Percentiles rank a stretch among this genome's conserved stretches.
phyloP scores from a whole-genome alignment of 2,329 filamentous ascomycete genomes.

The Akanthomyces lecanii region DNA sequence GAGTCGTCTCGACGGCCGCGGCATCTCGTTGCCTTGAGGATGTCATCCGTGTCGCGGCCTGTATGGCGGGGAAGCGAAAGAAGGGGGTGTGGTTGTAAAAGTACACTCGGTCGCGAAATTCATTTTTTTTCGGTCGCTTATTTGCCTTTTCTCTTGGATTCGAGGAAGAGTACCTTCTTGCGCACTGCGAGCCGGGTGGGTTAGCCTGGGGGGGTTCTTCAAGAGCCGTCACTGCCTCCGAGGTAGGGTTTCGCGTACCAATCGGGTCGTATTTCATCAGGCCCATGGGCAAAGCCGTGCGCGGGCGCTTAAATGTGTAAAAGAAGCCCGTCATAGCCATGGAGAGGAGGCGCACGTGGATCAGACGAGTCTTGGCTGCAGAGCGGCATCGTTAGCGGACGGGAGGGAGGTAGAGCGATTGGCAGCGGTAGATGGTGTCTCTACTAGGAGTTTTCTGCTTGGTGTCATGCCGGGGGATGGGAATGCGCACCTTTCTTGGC shows the following conservation, averaged over 20 bases:
- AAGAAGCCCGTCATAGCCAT: slow-evolving; percentile 99
- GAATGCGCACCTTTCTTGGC: slow-evolving; percentile 33
- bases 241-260: slow-evolving; percentile 48
- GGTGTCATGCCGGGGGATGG: background rate
- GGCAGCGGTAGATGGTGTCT: too few species aligned
- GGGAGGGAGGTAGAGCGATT: background rate
- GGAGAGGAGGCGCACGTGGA: slow-evolving; percentile 89
- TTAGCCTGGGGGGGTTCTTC: background rate
- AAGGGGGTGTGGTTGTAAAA: slow-evolving; percentile 1
- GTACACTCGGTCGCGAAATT: background rate
- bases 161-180: slow-evolving; percentile 92
- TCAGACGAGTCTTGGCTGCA: slow-evolving; percentile 81
- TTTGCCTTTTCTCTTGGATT: slow-evolving; percentile 76
- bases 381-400: slow-evolving; percentile 1
- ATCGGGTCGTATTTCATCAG: slow-evolving; percentile 99
- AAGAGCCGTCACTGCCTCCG: background rate
- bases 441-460: too few species aligned
- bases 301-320: slow-evolving; percentile 81
- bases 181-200: slow-evolving; percentile 56
- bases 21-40: background rate
- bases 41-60: background rate
- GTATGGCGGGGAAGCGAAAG: background rate
- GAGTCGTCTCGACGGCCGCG: slow-evolving; percentile 2
- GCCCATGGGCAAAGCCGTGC: slow-evolving; percentile 77
- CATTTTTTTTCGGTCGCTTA: slow-evolving; percentile 25